These are phyloP conservation scores for Helminthosporium solani DNA, from an alignment of 2,329 filamentous ascomycete genomes.

Conservation along the genomic window DNA sequence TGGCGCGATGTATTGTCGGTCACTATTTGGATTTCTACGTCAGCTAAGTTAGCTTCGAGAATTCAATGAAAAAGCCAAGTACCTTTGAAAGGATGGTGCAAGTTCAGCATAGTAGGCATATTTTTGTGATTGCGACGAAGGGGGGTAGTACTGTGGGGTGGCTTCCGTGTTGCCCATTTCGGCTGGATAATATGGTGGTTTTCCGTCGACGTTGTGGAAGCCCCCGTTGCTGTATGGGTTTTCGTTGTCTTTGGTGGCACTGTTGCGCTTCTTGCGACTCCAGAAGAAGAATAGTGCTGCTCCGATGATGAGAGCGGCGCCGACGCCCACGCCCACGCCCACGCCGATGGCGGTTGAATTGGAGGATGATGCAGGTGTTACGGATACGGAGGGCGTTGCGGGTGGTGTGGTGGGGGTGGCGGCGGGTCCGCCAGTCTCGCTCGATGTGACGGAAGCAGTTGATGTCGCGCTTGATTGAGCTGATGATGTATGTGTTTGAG, in stretches of 20 bases:
- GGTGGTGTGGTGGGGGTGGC: neutral
- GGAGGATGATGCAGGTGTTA: neutral
- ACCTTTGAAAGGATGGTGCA: slow-evolving; percentile 1
- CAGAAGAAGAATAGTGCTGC: slow-evolving; percentile 12
- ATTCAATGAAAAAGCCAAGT: neutral
- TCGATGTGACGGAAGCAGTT: slow-evolving; percentile 3
- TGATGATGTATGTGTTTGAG: slow-evolving; percentile 17
- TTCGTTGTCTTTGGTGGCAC: neutral
- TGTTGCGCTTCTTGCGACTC: slow-evolving; percentile 8
- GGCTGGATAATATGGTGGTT: neutral
- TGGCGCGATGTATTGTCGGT: neutral
- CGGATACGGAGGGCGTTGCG: neutral
- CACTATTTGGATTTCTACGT: neutral
- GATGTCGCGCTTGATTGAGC: slow-evolving; percentile 4
- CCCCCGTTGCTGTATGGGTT: neutral
- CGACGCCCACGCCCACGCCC: slow-evolving; percentile 16
- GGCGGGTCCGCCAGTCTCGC: neutral
- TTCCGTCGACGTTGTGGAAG: neutral
- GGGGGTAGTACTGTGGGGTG: slow-evolving; percentile 1
- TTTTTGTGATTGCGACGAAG: slow-evolving; percentile 1
- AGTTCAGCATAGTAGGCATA: slow-evolving; percentile 6
- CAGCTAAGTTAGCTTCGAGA: neutral
- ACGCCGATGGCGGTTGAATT: slow-evolving; percentile 15
- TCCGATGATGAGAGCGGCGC: slow-evolving; percentile 6
- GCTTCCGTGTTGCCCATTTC: neutral